phyloP scores from a whole-genome alignment of 2,329 filamentous ascomycete species.

The Fusarium annulatum region DNA sequence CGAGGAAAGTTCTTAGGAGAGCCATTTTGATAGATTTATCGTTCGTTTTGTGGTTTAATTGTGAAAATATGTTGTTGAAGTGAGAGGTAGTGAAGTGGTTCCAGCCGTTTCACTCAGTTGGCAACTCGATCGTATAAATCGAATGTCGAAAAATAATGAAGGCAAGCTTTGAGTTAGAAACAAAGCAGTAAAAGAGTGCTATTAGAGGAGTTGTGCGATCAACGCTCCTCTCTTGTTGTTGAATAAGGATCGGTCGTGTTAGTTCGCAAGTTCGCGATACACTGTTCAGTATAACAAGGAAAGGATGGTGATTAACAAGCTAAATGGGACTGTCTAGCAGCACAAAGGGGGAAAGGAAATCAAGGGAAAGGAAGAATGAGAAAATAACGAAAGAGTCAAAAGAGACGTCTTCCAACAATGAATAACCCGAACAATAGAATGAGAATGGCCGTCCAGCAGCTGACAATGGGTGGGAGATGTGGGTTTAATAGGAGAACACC shows the following conservation, averaged over 20 bases:
- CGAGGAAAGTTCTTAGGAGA: constrained; percentile 41
- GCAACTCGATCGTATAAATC: constrained; percentile 37
- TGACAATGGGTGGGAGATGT: constrained; percentile 33
- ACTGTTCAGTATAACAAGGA: constrained; percentile 31
- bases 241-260: constrained; percentile 34
- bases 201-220: constrained; percentile 46
- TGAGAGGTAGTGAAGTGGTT: constrained; percentile 44
- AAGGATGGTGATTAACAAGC: constrained; percentile 42
- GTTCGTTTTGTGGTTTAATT: constrained; percentile 23
- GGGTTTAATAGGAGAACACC: constrained; percentile 45
- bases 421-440: constrained; percentile 44
- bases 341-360: constrained; percentile 34
- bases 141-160: constrained; percentile 25
- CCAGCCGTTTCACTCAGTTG: constrained; percentile 45
- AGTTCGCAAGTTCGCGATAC: constrained; percentile 28
- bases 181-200: constrained; percentile 38
- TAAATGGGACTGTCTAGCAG: constrained; percentile 42
- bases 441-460: constrained; percentile 42
- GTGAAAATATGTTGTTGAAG: constrained; percentile 27
- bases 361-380: constrained; percentile 39
- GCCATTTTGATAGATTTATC: constrained; percentile 42
- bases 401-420: constrained; percentile 43
- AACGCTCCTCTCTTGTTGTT: constrained; percentile 47
- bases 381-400: constrained; percentile 41
- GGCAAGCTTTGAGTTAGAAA: constrained; percentile 16